Evolutionary conservation across 192 early-diverging fungal species (phyloP).

Genomic region (Haplosporangium gracile): DNA sequence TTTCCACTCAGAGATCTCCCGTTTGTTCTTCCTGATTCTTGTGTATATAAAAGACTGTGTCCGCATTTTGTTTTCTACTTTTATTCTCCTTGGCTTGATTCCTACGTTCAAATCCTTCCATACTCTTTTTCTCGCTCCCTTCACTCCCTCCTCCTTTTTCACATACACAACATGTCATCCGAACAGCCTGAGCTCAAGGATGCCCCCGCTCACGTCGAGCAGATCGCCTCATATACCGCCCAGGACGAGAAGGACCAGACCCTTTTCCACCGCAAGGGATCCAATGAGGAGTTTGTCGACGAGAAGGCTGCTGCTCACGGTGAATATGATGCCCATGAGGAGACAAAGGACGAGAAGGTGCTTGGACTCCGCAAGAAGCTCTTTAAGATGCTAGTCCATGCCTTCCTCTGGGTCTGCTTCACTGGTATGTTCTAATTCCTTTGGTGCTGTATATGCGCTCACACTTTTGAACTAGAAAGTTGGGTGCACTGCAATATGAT

Average conservation of each 20-base stretch:
- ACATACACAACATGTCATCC: constrained; percentile 13
- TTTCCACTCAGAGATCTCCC: no score
- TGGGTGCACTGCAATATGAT: no score
- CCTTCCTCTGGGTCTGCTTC: constrained; percentile 36
- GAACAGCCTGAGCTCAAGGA: constrained; percentile 40
- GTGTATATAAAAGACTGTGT: constrained; percentile 23
- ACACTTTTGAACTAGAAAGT: no score
- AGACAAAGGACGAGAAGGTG: constrained; percentile 42
- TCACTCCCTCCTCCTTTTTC: not conserved
- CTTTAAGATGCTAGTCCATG: constrained; percentile 29
- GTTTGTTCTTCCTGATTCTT: not conserved
- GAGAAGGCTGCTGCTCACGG: constrained; percentile 6
- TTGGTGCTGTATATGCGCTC: not conserved
- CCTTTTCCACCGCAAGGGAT: constrained; percentile 29
- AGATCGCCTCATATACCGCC: not conserved
- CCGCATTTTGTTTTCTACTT: constrained; percentile 13
- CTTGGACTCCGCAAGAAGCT: constrained; percentile 21
- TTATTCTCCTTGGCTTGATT: constrained; percentile 49
- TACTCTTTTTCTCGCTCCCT: not conserved
- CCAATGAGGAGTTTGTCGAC: constrained; percentile 22
- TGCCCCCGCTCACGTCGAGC: constrained; percentile 8
- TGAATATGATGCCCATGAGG: constrained; percentile 17
- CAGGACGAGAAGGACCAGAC: constrained; percentile 37
- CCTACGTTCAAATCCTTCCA: constrained; percentile 20
- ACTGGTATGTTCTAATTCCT: constrained; percentile 33